Base-by-base conservation (phyloP, 495 filamentous ascomycete genomes). In the Lasiosphaeriaceae sp. region DNA sequence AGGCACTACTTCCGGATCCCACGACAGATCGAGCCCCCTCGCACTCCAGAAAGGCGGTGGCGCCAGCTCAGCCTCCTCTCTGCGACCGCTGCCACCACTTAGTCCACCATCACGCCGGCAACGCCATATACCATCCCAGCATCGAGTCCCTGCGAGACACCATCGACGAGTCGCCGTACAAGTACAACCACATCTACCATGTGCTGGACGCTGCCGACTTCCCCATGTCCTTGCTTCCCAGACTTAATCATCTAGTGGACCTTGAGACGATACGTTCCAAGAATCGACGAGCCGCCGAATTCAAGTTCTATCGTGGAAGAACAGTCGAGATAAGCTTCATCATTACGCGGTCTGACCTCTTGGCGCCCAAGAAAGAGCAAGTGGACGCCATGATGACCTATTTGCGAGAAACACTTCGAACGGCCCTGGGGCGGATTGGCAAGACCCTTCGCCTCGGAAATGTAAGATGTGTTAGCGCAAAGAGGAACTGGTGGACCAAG, bases 191-290 rank as follows among this genome's bases (percentile, higher is more conserved):
- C 62, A 82, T 99, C 53, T 99, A 97, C 69, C 92, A 97, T 69
- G 79, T 99, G n/a, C 66, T 97, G n/a, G 94, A 99, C 65, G 94
- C 94, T 4, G 95, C 92, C 16, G 94, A 99, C 67, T 96, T 99
- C 59, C 94, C 94, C 20, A 86, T 99, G 79, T 96, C 93, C 2
- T 68, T 99, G 11, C 71, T 96, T 7, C 86, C 88, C 2, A 79
- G 82, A 43, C 68, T 84, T 11, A 67, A 72, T 4, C 59, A 70
- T 1, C 55, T 80, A 2, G 77, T 97, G 1, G 75, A 81, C 2
- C 60, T 87, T 1, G 77, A 83, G 50, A 83, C 85, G 11, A 78
- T 90, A 56, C 82, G 92, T 54, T 86, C 89, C 0, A 78, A 78
- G 34, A 97, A 97, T 62, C 83, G 92, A 37, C 77, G 92, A 37